Conservation (phyloP, 805 yeast genomes). For the Torulaspora gathmanii region DNA sequence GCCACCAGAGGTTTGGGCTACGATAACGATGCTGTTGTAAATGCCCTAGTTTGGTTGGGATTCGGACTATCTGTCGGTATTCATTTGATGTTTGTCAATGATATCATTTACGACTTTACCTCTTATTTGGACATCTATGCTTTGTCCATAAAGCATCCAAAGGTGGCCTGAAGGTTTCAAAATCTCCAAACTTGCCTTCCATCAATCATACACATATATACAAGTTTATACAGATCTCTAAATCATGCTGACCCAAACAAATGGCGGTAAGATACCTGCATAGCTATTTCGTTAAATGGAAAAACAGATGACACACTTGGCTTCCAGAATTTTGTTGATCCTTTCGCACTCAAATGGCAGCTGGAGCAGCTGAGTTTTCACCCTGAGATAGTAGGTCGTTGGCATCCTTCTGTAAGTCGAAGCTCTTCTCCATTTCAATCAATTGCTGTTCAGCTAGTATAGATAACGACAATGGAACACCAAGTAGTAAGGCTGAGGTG, state of each 20-base stretch:
- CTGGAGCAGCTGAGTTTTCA: slow-evolving; percentile 42
- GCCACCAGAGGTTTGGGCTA: slow-evolving; percentile 23
- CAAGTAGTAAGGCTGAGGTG: slow-evolving; percentile 76
- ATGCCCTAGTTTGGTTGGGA: slow-evolving; percentile 59
- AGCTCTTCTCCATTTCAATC: slow-evolving; percentile 89
- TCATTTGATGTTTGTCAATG: slow-evolving; percentile 67
- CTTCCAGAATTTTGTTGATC: neutral
- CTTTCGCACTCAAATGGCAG: slow-evolving; percentile 9
- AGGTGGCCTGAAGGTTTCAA: slow-evolving; percentile 35
- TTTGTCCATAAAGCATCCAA: slow-evolving; percentile 74
- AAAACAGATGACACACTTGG: neutral
- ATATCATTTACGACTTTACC: slow-evolving; percentile 76
- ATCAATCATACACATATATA: slow-evolving; percentile 16
- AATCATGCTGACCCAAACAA: slow-evolving; percentile 3
- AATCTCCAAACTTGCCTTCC: slow-evolving; percentile 6
- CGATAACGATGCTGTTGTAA: slow-evolving; percentile 41
- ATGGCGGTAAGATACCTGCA: slow-evolving; percentile 1
- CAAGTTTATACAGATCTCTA: slow-evolving; percentile 16
- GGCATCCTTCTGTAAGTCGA: slow-evolving; percentile 74
- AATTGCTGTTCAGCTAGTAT: slow-evolving; percentile 90
- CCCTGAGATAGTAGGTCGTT: slow-evolving; percentile 71
- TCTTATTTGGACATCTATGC: slow-evolving; percentile 80
- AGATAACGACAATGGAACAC: slow-evolving; percentile 88
- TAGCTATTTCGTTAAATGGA: slow-evolving; percentile 12
- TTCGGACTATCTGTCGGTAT: slow-evolving; percentile 62